phyloP scores from a whole-genome alignment of 371 early-diverging fungal genomes.

The Chytridiales sp. region DNA sequence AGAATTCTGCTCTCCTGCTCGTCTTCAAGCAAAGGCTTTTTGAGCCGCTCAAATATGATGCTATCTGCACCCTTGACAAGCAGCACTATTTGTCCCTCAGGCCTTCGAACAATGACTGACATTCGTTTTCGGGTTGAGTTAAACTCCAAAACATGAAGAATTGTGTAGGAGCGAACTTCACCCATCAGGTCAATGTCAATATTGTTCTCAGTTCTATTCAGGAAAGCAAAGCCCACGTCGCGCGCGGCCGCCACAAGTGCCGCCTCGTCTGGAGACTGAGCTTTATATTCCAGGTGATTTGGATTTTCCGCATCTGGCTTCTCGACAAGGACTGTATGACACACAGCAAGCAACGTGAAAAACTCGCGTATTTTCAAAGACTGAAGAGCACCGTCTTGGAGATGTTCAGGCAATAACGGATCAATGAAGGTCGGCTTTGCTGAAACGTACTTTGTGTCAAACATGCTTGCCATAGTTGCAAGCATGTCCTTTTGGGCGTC shows the following conservation, averaged over 20 bases:
- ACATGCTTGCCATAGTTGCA: slow-evolving; percentile 56
- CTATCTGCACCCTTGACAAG: slow-evolving; percentile 97
- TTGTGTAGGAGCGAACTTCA: slow-evolving; percentile 41
- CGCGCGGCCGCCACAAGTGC: slow-evolving; percentile 88
- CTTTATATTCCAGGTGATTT: slow-evolving; percentile 65
- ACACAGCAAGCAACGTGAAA: slow-evolving; percentile 81
- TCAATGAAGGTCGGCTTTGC: slow-evolving; percentile 79
- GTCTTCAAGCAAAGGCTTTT: slow-evolving; percentile 9
- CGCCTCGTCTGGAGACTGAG: slow-evolving; percentile 95
- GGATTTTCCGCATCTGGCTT: slow-evolving; percentile 50
- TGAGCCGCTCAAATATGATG: slow-evolving; percentile 78
- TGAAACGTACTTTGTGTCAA: slow-evolving; percentile 72
- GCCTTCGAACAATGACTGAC: slow-evolving; percentile 83
- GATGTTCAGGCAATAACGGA: slow-evolving; percentile 68
- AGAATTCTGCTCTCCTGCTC: neutral
- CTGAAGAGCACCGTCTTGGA: slow-evolving; percentile 43
- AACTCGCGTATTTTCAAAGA: slow-evolving; percentile 67
- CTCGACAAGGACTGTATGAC: slow-evolving; percentile 93
- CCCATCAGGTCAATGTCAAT: slow-evolving; percentile 47
- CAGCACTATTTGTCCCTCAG: slow-evolving; percentile 74
- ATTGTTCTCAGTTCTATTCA: slow-evolving; percentile 58
- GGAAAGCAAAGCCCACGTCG: slow-evolving; percentile 84
- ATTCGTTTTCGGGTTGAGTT: slow-evolving; percentile 92
- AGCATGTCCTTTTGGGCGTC: slow-evolving; percentile 61
- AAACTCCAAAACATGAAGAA: slow-evolving; percentile 75